Evolutionary conservation across 805 yeast genomes (phyloP), one percentile per base, ranked within the genome.

Genomic region (Pichia cabralensis): DNA sequence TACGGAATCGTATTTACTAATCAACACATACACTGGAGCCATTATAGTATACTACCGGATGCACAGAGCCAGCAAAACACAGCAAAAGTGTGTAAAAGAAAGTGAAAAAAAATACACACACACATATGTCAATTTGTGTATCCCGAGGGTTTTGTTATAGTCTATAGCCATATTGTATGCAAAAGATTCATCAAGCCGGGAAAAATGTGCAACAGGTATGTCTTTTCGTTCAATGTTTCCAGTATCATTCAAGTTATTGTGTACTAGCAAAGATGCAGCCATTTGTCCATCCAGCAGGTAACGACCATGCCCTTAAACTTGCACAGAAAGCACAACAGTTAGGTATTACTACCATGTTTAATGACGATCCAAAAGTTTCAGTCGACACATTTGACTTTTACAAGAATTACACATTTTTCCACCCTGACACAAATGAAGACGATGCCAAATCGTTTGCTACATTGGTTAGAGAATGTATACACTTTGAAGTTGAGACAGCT

Each of bases 11-110:
- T n/a, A n/a, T n/a, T n/a, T n/a, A n/a, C n/a, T n/a, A n/a, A n/a
- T n/a, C n/a, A n/a, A 20, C 18, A 49, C 53, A 21, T 42, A 49
- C 53, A 40, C 43, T 28, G 53, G 53, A 14, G 53, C 47, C 53
- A 49, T 40, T 4, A n/a, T n/a, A n/a, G n/a, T n/a, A n/a, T n/a
- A n/a, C n/a, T n/a, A n/a, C n/a, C n/a, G n/a, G n/a, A n/a, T n/a
- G n/a, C n/a, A n/a, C n/a, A n/a, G n/a, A n/a, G n/a, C n/a, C n/a
- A n/a, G n/a, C n/a, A n/a, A n/a, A n/a, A n/a, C n/a, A n/a, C n/a
- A n/a, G n/a, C n/a, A n/a, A 22, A 22, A 22, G 12, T 8, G 23
- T 11, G 14, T 22, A 22, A 8, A 8, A n/a, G n/a, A n/a, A n/a
- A n/a, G n/a, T n/a, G n/a, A 8, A 6, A 8, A 10, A 22, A 8